phyloP scores from a whole-genome alignment of 2,329 filamentous ascomycete genomes.

The Didymella segeticola region DNA sequence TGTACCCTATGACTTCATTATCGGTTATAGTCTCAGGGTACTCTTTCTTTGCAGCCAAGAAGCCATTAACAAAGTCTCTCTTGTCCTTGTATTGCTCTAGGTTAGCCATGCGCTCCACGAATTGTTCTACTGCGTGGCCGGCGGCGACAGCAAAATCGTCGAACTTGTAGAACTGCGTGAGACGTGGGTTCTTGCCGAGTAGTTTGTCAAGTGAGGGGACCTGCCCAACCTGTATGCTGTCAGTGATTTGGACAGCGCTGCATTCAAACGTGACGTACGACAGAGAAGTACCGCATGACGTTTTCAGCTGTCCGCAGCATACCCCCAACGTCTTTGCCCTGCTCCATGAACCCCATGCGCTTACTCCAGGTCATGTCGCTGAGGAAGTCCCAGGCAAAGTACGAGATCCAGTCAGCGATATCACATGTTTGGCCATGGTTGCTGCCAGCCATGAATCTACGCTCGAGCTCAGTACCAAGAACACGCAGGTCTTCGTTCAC shows the following conservation, averaged over 20 bases:
- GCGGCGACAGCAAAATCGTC: constrained; percentile 33
- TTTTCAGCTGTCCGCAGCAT: constrained; percentile 48
- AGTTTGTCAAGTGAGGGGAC: constrained; percentile 39
- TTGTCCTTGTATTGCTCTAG: constrained; percentile 23
- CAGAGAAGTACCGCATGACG: constrained; percentile 35
- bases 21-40: constrained; percentile 32
- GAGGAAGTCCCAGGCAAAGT: constrained; percentile 43
- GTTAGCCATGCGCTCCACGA: constrained; percentile 30
- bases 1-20: constrained; percentile 40
- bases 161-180: constrained; percentile 30
- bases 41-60: constrained; percentile 28
- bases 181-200: constrained; percentile 30
- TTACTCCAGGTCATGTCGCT: constrained; percentile 52
- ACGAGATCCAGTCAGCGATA: constrained; percentile 44
- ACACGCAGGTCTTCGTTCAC: constrained; percentile 34
- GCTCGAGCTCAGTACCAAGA: constrained; percentile 34
- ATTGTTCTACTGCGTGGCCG: constrained; percentile 26
- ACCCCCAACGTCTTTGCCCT: constrained; percentile 48
- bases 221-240: constrained; percentile 31
- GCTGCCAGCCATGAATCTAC: constrained; percentile 32
- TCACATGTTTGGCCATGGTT: constrained; percentile 39
- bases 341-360: constrained; percentile 53
- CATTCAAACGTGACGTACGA: constrained; percentile 21
- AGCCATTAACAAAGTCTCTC: constrained; percentile 33
- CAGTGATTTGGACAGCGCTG: background rate